Percentiles rank a stretch among this genome's conserved stretches.
Conservation (phyloP, 352 stramenopile genomes). For the Pythium insidiosum region DNA sequence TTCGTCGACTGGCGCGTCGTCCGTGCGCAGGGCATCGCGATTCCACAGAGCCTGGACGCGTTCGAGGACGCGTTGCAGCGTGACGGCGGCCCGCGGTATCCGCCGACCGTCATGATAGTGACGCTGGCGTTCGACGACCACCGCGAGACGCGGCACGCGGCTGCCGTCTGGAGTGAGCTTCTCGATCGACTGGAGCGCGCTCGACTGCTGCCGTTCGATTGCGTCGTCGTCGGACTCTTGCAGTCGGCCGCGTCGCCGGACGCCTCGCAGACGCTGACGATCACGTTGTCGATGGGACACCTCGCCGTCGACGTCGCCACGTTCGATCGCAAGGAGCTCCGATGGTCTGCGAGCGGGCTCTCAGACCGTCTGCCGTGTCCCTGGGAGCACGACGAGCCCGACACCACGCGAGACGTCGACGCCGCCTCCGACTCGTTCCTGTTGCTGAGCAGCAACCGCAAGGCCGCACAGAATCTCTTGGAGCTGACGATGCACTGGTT, state of each 20-base stretch:
- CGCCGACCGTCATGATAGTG: slow-evolving; percentile 33
- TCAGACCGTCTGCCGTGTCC: slow-evolving; percentile 24
- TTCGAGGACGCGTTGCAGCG: slow-evolving; percentile 13
- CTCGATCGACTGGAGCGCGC: no score
- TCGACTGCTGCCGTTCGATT: no score
- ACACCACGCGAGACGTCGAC: neutral
- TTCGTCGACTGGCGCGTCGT: slow-evolving; percentile 37
- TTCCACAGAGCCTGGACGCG: slow-evolving; percentile 20
- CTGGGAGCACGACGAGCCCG: slow-evolving; percentile 9
- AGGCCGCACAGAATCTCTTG: slow-evolving; percentile 34
- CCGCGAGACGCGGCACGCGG: slow-evolving; percentile 20
- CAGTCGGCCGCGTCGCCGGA: slow-evolving; percentile 22
- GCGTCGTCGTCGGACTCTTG: slow-evolving; percentile 27
- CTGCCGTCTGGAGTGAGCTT: slow-evolving; percentile 27
- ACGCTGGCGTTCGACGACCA: slow-evolving; percentile 19
- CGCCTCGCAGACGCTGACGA: no score
- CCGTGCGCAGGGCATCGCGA: slow-evolving; percentile 23
- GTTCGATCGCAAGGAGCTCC: slow-evolving; percentile 49
- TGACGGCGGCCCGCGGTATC: slow-evolving; percentile 26
- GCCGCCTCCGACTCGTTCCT: slow-evolving; percentile 29
- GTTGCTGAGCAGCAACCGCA: slow-evolving; percentile 45
- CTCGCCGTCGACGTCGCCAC: slow-evolving; percentile 33
- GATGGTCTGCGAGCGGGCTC: slow-evolving; percentile 23
- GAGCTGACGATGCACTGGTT: slow-evolving; percentile 25
- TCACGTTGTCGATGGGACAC: slow-evolving; percentile 34